A percentile compares a stretch with the other conserved stretches of the same genome.
Evolutionary conservation across 129 eudicot genomes (phyloP).

Genomic region (Logfia minima): DNA sequence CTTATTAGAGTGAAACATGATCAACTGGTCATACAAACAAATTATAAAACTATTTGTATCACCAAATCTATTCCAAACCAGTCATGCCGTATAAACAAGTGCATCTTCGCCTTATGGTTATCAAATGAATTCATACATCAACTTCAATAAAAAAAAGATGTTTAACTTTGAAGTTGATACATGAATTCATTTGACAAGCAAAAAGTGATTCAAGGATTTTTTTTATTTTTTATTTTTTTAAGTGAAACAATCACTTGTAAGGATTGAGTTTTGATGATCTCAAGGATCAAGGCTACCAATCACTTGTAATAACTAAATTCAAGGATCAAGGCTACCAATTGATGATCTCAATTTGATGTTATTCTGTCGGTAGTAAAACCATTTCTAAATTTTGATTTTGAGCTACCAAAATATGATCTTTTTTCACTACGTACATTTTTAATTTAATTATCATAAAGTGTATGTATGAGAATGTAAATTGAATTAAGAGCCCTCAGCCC

Average conservation of each 20-base stretch:
- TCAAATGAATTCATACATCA: neutral
- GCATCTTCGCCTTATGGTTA: neutral
- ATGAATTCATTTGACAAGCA: neutral
- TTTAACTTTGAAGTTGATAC: neutral
- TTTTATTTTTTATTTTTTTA: too few relatives aligned
- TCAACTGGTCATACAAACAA: too few relatives aligned
- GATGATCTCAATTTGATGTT: too few relatives aligned
- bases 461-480: too few relatives aligned
- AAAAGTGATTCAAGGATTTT: too few relatives aligned
- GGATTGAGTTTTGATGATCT: too few relatives aligned
- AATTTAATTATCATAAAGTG: too few relatives aligned
- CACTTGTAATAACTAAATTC: too few relatives aligned
- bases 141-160: neutral
- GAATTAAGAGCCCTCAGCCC: neutral
- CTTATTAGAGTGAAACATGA: neutral
- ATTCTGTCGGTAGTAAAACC: too few relatives aligned
- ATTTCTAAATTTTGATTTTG: neutral
- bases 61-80: neutral
- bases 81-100: neutral
- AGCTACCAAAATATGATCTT: neutral
- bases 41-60: neutral
- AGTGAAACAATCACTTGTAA: too few relatives aligned
- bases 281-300: too few relatives aligned
- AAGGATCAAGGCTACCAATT: too few relatives aligned
- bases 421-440: neutral